A percentile compares a stretch with the other conserved stretches of the same genome.
phyloP scores from a whole-genome alignment of 2,329 filamentous ascomycete genomes.

The Lizonia empirigonia region DNA sequence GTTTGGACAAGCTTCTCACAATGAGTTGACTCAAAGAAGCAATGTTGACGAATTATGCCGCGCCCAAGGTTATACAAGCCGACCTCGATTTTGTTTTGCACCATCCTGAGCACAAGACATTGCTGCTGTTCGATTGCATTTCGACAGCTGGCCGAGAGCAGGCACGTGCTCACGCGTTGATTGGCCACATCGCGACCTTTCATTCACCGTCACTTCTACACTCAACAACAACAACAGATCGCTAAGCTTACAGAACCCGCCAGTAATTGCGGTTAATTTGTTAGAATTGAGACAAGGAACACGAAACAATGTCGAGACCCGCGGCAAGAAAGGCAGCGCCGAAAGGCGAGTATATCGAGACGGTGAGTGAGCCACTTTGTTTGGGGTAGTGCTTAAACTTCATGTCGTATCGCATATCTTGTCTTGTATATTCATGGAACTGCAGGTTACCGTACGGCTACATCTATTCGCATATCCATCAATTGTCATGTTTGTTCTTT shows the following conservation, averaged over 20 bases:
- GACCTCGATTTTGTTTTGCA: no score
- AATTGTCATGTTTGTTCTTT: neutral
- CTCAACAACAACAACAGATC: neutral
- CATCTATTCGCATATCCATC: no score
- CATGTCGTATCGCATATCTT: neutral
- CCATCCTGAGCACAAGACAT: no score
- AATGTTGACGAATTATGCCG: no score
- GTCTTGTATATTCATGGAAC: no score
- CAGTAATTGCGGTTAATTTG: no score
- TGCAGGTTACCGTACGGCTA: no score
- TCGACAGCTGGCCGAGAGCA: neutral
- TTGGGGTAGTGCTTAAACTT: neutral
- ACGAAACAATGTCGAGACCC: constrained; percentile 49
- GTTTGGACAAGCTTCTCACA: no score
- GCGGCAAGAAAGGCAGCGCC: constrained; percentile 61
- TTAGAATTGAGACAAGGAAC: neutral
- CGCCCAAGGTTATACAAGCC: no score
- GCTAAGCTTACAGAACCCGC: neutral
- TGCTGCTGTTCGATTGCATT: no score
- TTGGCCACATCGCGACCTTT: constrained; percentile 15
- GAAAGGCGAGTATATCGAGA: constrained; percentile 96
- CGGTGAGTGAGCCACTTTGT: constrained; percentile 58
- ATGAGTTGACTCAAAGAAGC: no score
- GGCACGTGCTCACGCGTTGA: constrained; percentile 19
- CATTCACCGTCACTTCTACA: constrained; percentile 7